These are phyloP conservation scores for Nasturtium officinale DNA, from an alignment of 345 rosid genomes.

Conservation along the genomic window DNA sequence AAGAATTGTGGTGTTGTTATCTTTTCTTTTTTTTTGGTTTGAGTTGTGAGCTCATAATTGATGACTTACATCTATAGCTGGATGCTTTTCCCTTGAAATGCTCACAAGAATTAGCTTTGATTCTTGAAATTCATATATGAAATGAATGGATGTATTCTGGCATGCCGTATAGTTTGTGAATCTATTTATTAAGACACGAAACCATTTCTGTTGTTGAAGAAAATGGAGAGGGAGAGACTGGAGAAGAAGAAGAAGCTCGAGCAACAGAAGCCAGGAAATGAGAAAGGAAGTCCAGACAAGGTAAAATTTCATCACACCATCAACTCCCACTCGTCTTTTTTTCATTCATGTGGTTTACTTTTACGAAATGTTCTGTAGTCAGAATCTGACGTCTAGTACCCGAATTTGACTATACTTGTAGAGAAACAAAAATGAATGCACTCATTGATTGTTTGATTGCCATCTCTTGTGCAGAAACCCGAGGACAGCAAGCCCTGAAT, in stretches of 20 bases:
- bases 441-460: conserved; percentile 20
- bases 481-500: conserved; percentile 30
- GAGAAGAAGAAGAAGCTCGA: conserved; percentile 70
- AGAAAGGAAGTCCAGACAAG: conserved; percentile 60
- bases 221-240: conserved; percentile 80
- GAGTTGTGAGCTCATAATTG: not conserved
- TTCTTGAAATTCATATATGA: not conserved
- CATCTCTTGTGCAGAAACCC: conserved; percentile 36
- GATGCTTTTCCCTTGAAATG: not conserved
- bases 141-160: not conserved
- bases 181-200: not conserved
- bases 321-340: not conserved
- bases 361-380: not conserved
- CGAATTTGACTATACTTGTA: not conserved
- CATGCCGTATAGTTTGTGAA: not conserved
- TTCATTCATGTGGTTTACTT: not conserved
- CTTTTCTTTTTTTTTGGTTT: too few species aligned
- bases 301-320: conserved; percentile 42
- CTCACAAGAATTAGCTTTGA: not conserved
- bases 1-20: not conserved
- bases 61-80: conserved; percentile 5
- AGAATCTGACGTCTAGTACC: not conserved
- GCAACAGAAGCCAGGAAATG: conserved; percentile 56
- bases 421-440: not conserved
- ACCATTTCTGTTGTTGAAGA: conserved; percentile 47